Conservation (phyloP, 2,329 filamentous ascomycete species). For the Pseudocercospora musae region DNA sequence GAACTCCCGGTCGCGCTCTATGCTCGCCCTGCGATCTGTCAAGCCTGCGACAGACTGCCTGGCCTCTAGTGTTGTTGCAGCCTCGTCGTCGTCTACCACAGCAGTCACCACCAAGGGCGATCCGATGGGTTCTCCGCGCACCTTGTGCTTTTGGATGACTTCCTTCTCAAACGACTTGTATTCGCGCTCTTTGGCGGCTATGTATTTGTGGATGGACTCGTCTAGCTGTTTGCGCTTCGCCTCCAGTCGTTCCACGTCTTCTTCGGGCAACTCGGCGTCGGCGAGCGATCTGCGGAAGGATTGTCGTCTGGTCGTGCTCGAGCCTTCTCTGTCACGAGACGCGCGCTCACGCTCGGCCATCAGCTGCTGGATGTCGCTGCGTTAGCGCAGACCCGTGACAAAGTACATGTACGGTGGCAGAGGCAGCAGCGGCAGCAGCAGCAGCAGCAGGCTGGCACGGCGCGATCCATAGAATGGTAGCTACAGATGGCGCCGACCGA, state of each 20-base stretch:
- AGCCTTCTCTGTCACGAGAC: conserved; percentile 11
- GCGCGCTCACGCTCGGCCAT: conserved; percentile 23
- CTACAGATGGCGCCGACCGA: neutral
- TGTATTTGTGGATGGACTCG: conserved; percentile 39
- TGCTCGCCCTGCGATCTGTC: conserved; percentile 26
- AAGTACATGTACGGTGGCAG: neutral
- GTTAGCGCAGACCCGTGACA: conserved; percentile 1
- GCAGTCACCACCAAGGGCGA: conserved; percentile 18
- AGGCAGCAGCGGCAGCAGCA: neutral
- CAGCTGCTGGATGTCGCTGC: conserved; percentile 5
- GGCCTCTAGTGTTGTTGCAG: conserved; percentile 14
- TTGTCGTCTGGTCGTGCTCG: conserved; percentile 12
- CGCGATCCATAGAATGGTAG: neutral
- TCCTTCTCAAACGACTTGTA: conserved; percentile 38
- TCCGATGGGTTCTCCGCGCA: conserved; percentile 21
- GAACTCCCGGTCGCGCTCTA: conserved; percentile 34
- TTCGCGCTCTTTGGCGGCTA: conserved; percentile 38
- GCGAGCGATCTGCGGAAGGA: conserved; percentile 21
- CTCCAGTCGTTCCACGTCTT: conserved; percentile 35
- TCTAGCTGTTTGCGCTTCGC: conserved; percentile 37
- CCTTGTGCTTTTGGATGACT: conserved; percentile 23
- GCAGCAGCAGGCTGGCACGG: neutral
- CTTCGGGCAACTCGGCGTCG: conserved; percentile 27
- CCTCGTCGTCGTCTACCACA: conserved; percentile 17
- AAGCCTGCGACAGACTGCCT: conserved; percentile 22